Conservation (phyloP, 2,329 filamentous ascomycete species). For the Ilyonectria destructans region DNA sequence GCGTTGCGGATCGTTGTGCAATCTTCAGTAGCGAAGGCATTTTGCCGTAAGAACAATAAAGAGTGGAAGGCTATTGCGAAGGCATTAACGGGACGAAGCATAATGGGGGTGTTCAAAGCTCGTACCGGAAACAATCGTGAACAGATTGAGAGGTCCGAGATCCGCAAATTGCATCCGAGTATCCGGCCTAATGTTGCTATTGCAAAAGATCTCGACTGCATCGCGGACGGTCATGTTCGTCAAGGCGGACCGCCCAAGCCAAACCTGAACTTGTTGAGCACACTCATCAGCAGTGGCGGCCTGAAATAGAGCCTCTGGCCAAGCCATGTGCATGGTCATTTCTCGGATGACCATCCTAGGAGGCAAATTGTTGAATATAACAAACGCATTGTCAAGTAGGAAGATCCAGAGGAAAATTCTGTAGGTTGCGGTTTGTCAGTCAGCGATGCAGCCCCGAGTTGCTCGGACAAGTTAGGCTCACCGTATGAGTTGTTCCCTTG, state of each 20-base stretch:
- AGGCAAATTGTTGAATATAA: constrained; percentile 16
- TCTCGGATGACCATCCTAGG: constrained; percentile 13
- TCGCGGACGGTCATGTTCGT: constrained; percentile 10
- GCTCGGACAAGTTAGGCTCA: not conserved
- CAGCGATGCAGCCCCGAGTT: not conserved
- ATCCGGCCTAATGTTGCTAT: not conserved
- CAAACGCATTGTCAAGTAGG: constrained; percentile 12
- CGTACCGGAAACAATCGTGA: constrained; percentile 10
- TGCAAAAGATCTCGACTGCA: constrained; percentile 7
- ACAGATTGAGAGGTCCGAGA: constrained; percentile 12
- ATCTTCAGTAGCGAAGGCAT: constrained; percentile 1
- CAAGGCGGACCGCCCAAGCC: not conserved
- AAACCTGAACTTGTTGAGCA: not conserved
- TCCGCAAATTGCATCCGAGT: not conserved
- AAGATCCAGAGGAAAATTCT: constrained; percentile 12
- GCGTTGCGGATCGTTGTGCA: constrained; percentile 1
- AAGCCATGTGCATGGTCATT: constrained; percentile 18
- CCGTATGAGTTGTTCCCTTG: constrained; percentile 13
- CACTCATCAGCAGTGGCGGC: not conserved
- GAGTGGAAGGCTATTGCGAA: constrained; percentile 6
- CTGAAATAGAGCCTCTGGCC: constrained; percentile 14
- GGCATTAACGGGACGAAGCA: not conserved
- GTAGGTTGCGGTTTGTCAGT: not conserved
- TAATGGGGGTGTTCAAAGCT: not conserved
- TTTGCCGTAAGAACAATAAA: constrained; percentile 7